A percentile compares a stretch with the other conserved stretches of the same genome.
Evolutionary conservation across 2,329 filamentous ascomycete species (phyloP).

Genomic region (Coniochaeta sp.): DNA sequence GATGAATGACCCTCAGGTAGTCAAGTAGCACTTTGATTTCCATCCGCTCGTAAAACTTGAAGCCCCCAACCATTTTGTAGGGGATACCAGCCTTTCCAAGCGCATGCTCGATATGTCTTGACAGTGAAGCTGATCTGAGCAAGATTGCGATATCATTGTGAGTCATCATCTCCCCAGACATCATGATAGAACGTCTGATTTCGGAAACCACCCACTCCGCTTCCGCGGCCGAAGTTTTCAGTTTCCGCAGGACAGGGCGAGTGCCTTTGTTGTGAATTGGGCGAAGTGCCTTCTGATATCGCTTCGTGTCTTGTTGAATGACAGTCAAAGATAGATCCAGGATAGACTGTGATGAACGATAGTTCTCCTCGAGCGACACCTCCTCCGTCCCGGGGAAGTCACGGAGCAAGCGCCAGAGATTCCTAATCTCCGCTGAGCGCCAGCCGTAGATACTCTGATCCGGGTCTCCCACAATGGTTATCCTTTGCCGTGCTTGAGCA

Average conservation of each 20-base stretch:
- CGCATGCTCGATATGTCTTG: conserved; percentile 76
- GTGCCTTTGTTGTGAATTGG: conserved; percentile 76
- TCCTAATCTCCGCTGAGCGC: conserved; percentile 85
- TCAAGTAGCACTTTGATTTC: conserved; percentile 85
- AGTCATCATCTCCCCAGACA: conserved; percentile 67
- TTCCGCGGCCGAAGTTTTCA: conserved; percentile 64
- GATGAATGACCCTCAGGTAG: conserved; percentile 78
- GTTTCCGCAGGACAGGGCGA: conserved; percentile 68
- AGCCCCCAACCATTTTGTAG: conserved; percentile 87
- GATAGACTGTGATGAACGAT: conserved; percentile 83
- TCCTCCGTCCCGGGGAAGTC: conserved; percentile 74
- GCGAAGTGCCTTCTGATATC: conserved; percentile 72
- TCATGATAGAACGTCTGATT: conserved; percentile 59
- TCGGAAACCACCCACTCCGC: conserved; percentile 86
- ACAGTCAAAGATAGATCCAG: conserved; percentile 72
- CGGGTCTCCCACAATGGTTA: conserved; percentile 92
- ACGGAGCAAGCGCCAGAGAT: conserved; percentile 68
- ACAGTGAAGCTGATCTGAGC: conserved; percentile 75
- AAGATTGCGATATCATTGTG: conserved; percentile 79
- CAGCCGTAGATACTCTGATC: conserved; percentile 98
- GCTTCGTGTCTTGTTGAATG: conserved; percentile 79
- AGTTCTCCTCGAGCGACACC: conserved; percentile 87
- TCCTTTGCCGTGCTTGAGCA: conserved; percentile 62
- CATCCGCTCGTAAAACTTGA: conserved; percentile 82
- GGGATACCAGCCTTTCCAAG: conserved; percentile 74